phyloP scores from a whole-genome alignment of 2,329 filamentous ascomycete genomes.

The Sporothrix protearum region DNA sequence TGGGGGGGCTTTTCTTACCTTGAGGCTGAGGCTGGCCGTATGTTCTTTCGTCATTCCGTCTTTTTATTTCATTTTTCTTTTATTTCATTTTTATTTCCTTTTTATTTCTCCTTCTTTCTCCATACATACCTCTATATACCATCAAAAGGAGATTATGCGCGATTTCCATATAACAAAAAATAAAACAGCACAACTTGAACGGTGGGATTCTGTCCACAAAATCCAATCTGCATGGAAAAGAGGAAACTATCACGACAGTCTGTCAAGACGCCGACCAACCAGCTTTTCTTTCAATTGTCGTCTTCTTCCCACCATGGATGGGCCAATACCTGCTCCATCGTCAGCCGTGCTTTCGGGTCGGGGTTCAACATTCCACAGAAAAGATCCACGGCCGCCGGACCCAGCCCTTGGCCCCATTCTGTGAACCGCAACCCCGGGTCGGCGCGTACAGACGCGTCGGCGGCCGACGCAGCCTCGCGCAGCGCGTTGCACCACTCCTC shows the following conservation, averaged over 20 bases:
- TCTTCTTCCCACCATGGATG: not conserved
- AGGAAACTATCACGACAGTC: too few relatives aligned
- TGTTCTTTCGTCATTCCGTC: not conserved
- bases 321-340: constrained; percentile 13
- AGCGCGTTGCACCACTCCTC: not conserved
- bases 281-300: not conserved
- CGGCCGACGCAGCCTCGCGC: too few relatives aligned
- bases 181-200: too few relatives aligned
- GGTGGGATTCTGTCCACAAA: too few relatives aligned
- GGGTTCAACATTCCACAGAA: not conserved
- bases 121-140: not conserved
- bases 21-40: not conserved
- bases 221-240: too few relatives aligned
- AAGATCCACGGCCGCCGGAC: not conserved
- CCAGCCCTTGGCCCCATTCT: not conserved
- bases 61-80: not conserved
- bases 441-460: not conserved
- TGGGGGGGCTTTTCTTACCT: too few relatives aligned
- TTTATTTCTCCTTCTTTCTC: not conserved
- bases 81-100: not conserved
- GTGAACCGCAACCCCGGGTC: not conserved
- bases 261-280: too few relatives aligned
- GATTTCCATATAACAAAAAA: too few relatives aligned
- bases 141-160: not conserved
- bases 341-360: not conserved